Percentiles rank a stretch among this genome's conserved stretches.
phyloP scores from a whole-genome alignment of 2,329 filamentous ascomycete species.

The Clarireedia sp. region DNA sequence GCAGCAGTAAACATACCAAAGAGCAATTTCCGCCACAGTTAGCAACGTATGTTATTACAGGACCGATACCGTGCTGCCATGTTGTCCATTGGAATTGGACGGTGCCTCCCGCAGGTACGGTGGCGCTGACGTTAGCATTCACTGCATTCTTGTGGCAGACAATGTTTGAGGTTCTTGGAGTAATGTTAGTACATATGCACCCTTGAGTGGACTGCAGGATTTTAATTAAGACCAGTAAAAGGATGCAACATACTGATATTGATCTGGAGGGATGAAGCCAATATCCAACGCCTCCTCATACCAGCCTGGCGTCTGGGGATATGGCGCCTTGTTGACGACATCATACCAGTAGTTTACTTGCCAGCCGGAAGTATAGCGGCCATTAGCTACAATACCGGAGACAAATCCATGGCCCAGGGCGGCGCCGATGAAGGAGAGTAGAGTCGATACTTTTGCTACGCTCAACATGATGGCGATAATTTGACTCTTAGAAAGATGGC shows the following conservation, averaged over 20 bases:
- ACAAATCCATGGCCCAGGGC: slow-evolving; percentile 36
- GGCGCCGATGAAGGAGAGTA: background rate
- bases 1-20: slow-evolving; percentile 19
- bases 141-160: slow-evolving; percentile 40
- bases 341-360: slow-evolving; percentile 26
- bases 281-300: slow-evolving; percentile 41
- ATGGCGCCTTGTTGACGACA: slow-evolving; percentile 9
- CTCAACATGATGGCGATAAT: background rate
- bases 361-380: slow-evolving; percentile 28
- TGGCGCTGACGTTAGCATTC: slow-evolving; percentile 34
- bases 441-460: background rate
- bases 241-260: slow-evolving; percentile 29
- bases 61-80: slow-evolving; percentile 41
- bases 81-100: slow-evolving; percentile 41
- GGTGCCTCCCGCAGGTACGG: slow-evolving; percentile 38
- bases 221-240: no score
- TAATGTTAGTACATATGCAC: background rate
- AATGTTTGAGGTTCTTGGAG: slow-evolving; percentile 33
- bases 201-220: no score
- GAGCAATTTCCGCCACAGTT: slow-evolving; percentile 33
- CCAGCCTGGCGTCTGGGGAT: slow-evolving; percentile 30
- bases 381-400: slow-evolving; percentile 37
- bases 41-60: slow-evolving; percentile 26
- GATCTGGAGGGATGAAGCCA: slow-evolving; percentile 41
- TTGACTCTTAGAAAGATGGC: background rate